These are phyloP conservation scores for Exophiala oligosperma DNA, from an alignment of 2,329 filamentous ascomycete species.

Conservation along the genomic window DNA sequence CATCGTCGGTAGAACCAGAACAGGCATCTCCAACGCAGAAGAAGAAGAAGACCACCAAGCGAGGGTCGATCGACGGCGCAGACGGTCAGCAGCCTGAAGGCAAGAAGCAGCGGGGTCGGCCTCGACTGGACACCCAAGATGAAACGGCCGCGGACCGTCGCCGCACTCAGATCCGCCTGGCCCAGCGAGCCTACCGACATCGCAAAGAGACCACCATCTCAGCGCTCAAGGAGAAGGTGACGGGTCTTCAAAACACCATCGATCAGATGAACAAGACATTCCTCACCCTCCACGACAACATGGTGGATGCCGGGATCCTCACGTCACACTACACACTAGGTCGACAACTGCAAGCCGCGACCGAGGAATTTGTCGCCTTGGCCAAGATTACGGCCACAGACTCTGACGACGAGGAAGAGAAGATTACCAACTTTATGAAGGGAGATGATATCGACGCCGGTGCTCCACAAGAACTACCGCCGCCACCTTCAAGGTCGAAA, in stretches of 20 bases:
- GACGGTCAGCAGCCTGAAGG: constrained; percentile 13
- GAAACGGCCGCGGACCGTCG: constrained; percentile 78
- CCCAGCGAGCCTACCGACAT: constrained; percentile 79
- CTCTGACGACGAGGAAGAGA: constrained; percentile 27
- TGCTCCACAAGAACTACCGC: not conserved
- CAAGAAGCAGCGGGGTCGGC: constrained; percentile 62
- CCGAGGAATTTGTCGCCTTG: constrained; percentile 21
- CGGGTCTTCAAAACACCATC: constrained; percentile 67
- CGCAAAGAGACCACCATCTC: constrained; percentile 82
- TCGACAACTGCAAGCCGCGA: constrained; percentile 20
- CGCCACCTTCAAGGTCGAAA: no score
- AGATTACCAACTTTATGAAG: constrained; percentile 12
- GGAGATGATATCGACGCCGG: constrained; percentile 1
- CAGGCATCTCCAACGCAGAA: constrained; percentile 1
- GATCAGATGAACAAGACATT: constrained; percentile 75
- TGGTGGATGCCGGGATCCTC: constrained; percentile 38
- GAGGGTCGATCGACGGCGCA: constrained; percentile 5
- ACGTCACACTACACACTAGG: constrained; percentile 17
- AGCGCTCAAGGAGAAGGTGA: constrained; percentile 68
- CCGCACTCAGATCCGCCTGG: constrained; percentile 81
- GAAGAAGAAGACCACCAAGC: constrained; percentile 18
- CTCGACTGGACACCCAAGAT: constrained; percentile 73
- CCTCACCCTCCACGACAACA: constrained; percentile 64
- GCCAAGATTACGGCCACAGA: constrained; percentile 16
- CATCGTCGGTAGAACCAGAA: constrained; percentile 17